Base-by-base conservation (phyloP, 768 basidiomycete genomes). In the Sistotremastrum niveocremeum region DNA sequence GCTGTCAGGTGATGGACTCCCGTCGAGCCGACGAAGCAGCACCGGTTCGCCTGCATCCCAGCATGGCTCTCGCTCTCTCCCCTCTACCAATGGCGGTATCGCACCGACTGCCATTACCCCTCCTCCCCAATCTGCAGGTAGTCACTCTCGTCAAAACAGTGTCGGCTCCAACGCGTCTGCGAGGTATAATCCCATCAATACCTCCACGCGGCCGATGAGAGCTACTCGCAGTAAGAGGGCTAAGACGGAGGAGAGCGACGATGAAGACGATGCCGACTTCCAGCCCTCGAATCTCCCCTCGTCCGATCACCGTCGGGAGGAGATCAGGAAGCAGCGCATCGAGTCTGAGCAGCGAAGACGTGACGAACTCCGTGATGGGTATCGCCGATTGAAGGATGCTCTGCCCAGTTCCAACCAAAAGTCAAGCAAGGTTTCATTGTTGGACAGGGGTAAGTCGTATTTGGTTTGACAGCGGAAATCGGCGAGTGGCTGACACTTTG, bases 321-420 rank as follows among this genome's bases (percentile, higher is more conserved):
- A 85, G 46, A 85, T 90, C 56, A 84, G 87, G 60, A 79, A 79
- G 60, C 86, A 89, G 69, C 84, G 87, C 65, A 90, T 90, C 68
- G 87, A 90, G 71, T 88, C 86, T 29, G 87, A 90, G 70, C 85
- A 93, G 71, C 72, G 88, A 54, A 76, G 90, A 54, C 78, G 90
- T 36, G 88, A 93, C 56, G 90, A 94, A 65, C 84, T 94, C 60
- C 73, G 90, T 46, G 89, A 94, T 47, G 89, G 87, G 49, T 94
- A 93, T 65, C 77, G 81, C 55, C 76, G 83, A 48, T 79, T 94
- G 67, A 89, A 88, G 76, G 84, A 88, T 56, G 82, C 81, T 46
- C 79, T 94, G 55, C 90, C 90, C 31, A 72, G 81, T 49, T 84
- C 82, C 41, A 90, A 88, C 69, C 87, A 91, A 73, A 87, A 90